These are phyloP conservation scores for Keqinozyma sinolaborantium DNA, from an alignment of 1,139 yeast genomes.

Conservation along the genomic window DNA sequence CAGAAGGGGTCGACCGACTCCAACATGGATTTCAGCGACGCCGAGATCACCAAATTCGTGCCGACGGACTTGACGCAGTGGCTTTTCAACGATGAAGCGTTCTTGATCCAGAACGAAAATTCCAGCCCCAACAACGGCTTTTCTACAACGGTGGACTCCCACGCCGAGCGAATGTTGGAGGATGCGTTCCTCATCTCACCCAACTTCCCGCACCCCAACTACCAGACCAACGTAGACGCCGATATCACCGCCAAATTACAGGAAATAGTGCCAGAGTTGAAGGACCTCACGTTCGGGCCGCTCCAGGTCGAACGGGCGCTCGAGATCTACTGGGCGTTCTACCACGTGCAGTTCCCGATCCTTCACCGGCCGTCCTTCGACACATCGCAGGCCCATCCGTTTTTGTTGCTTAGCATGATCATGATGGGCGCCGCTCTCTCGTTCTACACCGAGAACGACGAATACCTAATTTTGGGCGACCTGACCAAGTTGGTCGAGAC, in stretches of 20 bases:
- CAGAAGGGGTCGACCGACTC: neutral
- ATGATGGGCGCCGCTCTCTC: slow-evolving; percentile 46
- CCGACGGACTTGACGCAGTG: slow-evolving; percentile 3
- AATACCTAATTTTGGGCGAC: slow-evolving; percentile 1
- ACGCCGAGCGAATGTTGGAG: neutral
- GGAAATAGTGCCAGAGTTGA: neutral
- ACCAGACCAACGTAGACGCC: neutral
- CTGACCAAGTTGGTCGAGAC: slow-evolving; percentile 11
- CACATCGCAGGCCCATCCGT: slow-evolving; percentile 43
- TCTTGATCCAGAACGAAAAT: slow-evolving; percentile 1
- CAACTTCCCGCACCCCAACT: neutral
- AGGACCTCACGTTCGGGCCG: neutral
- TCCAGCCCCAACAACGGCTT: neutral
- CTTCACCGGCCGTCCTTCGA: slow-evolving; percentile 55
- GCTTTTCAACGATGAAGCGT: slow-evolving; percentile 2
- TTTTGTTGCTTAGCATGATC: slow-evolving; percentile 47
- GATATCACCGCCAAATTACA: neutral
- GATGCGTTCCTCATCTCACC: neutral
- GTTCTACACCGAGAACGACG: slow-evolving; percentile 7
- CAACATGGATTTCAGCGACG: too few relatives aligned
- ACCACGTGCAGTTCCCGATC: slow-evolving; percentile 53
- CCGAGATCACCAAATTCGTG: neutral
- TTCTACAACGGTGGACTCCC: neutral
- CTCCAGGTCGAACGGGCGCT: neutral
- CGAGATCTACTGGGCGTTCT: slow-evolving; percentile 36